These are phyloP conservation scores for Trypanosoma caninum DNA, from an alignment of 208 protist genomes.

Conservation along the genomic window DNA sequence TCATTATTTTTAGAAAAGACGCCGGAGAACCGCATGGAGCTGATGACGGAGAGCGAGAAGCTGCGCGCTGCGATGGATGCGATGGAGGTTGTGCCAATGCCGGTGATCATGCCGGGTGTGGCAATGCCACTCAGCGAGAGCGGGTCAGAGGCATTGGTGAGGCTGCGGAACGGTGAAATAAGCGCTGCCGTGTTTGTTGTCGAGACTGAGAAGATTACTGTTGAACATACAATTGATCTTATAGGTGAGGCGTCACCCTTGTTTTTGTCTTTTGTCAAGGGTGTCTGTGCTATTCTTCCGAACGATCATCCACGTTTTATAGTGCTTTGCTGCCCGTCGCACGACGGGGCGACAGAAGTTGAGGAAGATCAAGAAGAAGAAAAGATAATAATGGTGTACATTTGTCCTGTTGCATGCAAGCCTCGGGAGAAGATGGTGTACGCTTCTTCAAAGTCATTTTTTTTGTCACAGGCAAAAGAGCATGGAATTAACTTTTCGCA, in stretches of 20 bases:
- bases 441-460: slow-evolving; percentile 62
- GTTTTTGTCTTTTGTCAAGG: slow-evolving; percentile 6
- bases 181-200: slow-evolving; percentile 48
- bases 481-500: slow-evolving; percentile 44
- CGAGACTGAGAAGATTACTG: slow-evolving; percentile 20
- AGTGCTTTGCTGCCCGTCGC: slow-evolving; percentile 17
- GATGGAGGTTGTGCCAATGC: slow-evolving; percentile 65
- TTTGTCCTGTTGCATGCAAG: slow-evolving; percentile 62
- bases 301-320: slow-evolving; percentile 34
- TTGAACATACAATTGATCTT: slow-evolving; percentile 17
- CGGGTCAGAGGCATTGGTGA: slow-evolving; percentile 29
- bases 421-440: slow-evolving; percentile 73
- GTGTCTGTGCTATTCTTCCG: slow-evolving; percentile 22
- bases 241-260: neutral
- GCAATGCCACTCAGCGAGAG: slow-evolving; percentile 35
- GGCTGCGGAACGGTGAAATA: slow-evolving; percentile 30
- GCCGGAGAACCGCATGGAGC: slow-evolving; percentile 27
- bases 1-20: slow-evolving; percentile 44
- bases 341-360: too few relatives aligned
- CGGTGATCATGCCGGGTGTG: slow-evolving; percentile 54
- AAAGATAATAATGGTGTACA: slow-evolving; percentile 58
- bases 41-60: slow-evolving; percentile 78
- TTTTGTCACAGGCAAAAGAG: slow-evolving; percentile 38
- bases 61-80: slow-evolving; percentile 37
- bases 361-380: too few relatives aligned